A percentile compares a stretch with the other conserved stretches of the same genome.
These are phyloP conservation scores for Trichoderma sp. DNA, from an alignment of 2,329 filamentous ascomycete genomes.

Conservation along the genomic window DNA sequence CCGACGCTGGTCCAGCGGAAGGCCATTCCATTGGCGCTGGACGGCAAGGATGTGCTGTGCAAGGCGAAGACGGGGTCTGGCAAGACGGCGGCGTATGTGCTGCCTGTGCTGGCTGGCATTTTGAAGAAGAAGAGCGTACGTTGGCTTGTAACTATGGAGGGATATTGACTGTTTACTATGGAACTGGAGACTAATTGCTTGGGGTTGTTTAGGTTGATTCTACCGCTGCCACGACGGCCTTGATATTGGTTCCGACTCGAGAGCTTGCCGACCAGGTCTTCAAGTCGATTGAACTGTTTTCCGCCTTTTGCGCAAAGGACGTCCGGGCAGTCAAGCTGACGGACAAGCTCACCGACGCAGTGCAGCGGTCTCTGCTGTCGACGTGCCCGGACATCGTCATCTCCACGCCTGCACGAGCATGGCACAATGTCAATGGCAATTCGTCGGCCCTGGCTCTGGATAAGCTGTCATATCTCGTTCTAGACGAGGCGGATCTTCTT, in stretches of 20 bases:
- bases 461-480: conserved; percentile 71
- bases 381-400: conserved; percentile 87
- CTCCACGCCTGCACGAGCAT: conserved; percentile 82
- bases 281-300: conserved; percentile 72
- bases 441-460: conserved; percentile 62
- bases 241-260: conserved; percentile 90
- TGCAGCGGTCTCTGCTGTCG: conserved; percentile 81
- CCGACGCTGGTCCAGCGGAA: conserved; percentile 87
- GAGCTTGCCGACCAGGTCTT: conserved; percentile 91
- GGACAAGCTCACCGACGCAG: conserved; percentile 83
- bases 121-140: conserved; percentile 71
- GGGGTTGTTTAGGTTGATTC: conserved; percentile 43
- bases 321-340: conserved; percentile 82
- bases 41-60: conserved; percentile 85
- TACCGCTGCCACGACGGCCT: conserved; percentile 60
- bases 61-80: conserved; percentile 94
- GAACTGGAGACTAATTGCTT: neutral
- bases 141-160: neutral
- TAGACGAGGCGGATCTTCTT: conserved; percentile 93
- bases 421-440: conserved; percentile 70
- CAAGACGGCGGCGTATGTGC: conserved; percentile 93
- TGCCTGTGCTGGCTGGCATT: conserved; percentile 83
- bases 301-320: conserved; percentile 80
- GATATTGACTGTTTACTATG: neutral
- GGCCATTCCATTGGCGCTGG: conserved; percentile 82